Evolutionary conservation across 192 early-diverging fungal genomes (phyloP).

Genomic region (Rhizophagus clarus): DNA sequence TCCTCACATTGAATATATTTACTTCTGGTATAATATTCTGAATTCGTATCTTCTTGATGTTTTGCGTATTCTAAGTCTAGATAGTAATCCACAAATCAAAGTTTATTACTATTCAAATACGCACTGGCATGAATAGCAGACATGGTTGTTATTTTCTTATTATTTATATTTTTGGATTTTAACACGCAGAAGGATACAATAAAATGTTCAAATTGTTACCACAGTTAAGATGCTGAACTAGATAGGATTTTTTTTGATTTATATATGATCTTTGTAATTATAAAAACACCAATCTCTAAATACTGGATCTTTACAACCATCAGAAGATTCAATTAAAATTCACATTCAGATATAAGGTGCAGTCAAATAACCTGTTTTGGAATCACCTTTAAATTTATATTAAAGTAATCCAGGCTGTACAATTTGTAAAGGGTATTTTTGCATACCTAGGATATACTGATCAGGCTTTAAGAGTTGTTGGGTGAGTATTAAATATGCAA

Average conservation of each 20-base stretch:
- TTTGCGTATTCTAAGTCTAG: no score
- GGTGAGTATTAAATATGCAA: neutral
- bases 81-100: no score
- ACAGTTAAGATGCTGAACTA: neutral
- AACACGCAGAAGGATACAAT: constrained; percentile 7
- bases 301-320: neutral
- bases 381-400: neutral
- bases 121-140: constrained; percentile 22
- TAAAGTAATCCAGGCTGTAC: neutral
- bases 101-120: constrained; percentile 5
- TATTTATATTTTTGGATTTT: neutral
- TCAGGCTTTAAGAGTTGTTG: neutral
- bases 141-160: constrained; percentile 19
- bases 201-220: constrained; percentile 21
- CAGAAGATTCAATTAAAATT: constrained; percentile 30
- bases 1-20: no score
- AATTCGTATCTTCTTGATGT: neutral
- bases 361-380: constrained; percentile 21
- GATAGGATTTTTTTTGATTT: neutral
- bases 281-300: constrained; percentile 11
- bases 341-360: constrained; percentile 43
- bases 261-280: constrained; percentile 22
- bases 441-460: neutral
- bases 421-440: neutral
- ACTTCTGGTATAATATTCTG: no score